Evolutionary conservation across 345 rosid species (phyloP).

Genomic region (Eucalyptus sp.): DNA sequence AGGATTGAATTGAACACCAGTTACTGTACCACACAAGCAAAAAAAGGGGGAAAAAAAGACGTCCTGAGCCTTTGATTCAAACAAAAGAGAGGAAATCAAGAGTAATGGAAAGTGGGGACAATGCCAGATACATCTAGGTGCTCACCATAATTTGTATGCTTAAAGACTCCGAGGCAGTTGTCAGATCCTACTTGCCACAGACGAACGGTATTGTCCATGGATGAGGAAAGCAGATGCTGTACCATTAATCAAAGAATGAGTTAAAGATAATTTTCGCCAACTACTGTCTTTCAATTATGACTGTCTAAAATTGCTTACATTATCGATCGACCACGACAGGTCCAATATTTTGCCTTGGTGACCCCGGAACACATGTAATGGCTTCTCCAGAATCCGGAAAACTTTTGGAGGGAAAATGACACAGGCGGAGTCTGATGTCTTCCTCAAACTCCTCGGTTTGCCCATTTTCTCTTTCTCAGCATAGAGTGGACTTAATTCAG

Average conservation of each 20-base stretch:
- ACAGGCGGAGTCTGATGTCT: constrained; percentile 72
- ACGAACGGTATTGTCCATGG: constrained; percentile 69
- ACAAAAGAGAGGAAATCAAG: neutral
- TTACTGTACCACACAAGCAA: constrained; percentile 35
- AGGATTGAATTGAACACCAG: constrained; percentile 81
- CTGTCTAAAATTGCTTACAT: constrained; percentile 33
- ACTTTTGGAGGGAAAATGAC: constrained; percentile 73
- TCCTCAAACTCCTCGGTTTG: constrained; percentile 41
- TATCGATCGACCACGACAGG: constrained; percentile 66
- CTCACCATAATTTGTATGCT: constrained; percentile 73
- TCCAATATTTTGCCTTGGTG: constrained; percentile 62
- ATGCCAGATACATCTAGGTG: neutral
- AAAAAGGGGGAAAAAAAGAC: neutral
- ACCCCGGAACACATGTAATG: constrained; percentile 58
- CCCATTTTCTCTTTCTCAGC: constrained; percentile 37
- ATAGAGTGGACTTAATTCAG: constrained; percentile 56
- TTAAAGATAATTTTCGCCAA: neutral
- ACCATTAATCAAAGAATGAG: constrained; percentile 8
- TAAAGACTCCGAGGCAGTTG: constrained; percentile 46
- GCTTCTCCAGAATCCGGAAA: constrained; percentile 62
- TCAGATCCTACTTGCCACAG: constrained; percentile 62
- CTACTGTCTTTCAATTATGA: neutral
- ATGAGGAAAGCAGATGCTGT: constrained; percentile 74
- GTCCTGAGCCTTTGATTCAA: neutral
- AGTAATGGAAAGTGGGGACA: neutral